Evolutionary conservation across 140 eudicot genomes (phyloP).

Genomic region (Oenanthe javanica): DNA sequence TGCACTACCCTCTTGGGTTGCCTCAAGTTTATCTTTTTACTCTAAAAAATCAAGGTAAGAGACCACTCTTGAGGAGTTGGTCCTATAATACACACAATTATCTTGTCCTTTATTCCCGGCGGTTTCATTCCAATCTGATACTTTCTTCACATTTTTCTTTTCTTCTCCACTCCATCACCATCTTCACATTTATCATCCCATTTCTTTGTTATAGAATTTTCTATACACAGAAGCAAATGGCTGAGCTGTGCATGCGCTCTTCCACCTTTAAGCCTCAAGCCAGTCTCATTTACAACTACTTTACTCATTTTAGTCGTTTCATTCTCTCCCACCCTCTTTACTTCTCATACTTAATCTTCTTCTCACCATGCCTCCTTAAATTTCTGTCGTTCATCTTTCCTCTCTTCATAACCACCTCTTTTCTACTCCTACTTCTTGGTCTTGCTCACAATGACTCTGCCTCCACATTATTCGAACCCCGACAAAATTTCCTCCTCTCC

Average conservation of each 20-base stretch:
- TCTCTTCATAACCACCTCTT: conserved; percentile 51
- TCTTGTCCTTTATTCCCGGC: conserved; percentile 84
- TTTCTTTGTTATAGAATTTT: not conserved
- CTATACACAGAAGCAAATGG: conserved; percentile 15
- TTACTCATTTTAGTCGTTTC: conserved; percentile 23
- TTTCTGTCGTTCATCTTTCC: conserved; percentile 58
- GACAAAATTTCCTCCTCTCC: conserved; percentile 19
- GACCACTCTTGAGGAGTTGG: not conserved
- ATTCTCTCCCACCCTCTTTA: conserved; percentile 61
- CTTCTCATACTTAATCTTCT: conserved; percentile 59
- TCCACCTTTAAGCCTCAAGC: conserved; percentile 23
- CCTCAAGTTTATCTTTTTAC: not conserved
- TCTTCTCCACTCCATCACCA: conserved; percentile 32
- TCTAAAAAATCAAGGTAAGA: not conserved
- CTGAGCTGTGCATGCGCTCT: conserved; percentile 34
- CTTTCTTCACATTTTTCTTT: conserved; percentile 17
- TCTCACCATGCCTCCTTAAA: conserved; percentile 56
- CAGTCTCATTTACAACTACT: conserved; percentile 28
- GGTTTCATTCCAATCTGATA: conserved; percentile 30
- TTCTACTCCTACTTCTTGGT: conserved; percentile 27
- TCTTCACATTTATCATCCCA: conserved; percentile 15
- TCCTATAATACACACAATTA: conserved; percentile 1
- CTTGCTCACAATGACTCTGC: conserved; percentile 12
- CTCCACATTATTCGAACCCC: conserved; percentile 5
- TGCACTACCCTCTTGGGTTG: conserved; percentile 2